These are phyloP conservation scores for Colletotrichum musicola DNA, from an alignment of 2,329 filamentous ascomycete species.

Conservation along the genomic window DNA sequence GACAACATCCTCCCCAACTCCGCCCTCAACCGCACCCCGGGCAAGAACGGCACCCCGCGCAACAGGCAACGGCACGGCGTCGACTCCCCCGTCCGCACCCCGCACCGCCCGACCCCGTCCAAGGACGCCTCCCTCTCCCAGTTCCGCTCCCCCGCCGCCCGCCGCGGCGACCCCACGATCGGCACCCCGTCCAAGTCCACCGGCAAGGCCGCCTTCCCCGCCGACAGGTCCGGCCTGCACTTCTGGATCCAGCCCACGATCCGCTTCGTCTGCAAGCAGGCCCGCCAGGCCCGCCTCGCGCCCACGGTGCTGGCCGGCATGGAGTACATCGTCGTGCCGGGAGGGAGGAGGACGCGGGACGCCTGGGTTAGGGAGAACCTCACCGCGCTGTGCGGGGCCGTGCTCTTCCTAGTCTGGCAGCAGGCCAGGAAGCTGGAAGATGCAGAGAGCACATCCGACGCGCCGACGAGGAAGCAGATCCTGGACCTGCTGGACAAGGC, in stretches of 20 bases:
- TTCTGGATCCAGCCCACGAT: conserved; percentile 79
- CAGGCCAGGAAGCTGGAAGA: conserved; percentile 58
- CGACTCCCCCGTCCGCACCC: conserved; percentile 42
- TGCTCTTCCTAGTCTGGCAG: conserved; percentile 71
- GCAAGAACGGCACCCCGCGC: conserved; percentile 46
- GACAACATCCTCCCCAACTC: conserved; percentile 74
- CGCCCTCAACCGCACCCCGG: conserved; percentile 49
- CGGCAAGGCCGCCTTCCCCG: conserved; percentile 43
- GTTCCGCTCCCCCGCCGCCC: conserved; percentile 55
- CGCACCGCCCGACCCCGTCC: conserved; percentile 55
- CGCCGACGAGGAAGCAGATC: conserved; percentile 55
- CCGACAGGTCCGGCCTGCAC: conserved; percentile 59
- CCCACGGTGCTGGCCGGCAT: conserved; percentile 83
- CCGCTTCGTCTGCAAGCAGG: conserved; percentile 72
- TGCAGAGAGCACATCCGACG: conserved; percentile 60
- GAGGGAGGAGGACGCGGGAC: conserved; percentile 59
- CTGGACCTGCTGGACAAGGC: conserved; percentile 53
- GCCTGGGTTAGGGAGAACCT: conserved; percentile 63
- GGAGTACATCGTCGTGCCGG: conserved; percentile 64
- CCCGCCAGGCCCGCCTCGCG: conserved; percentile 71
- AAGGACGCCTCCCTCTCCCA: conserved; percentile 59
- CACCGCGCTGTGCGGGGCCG: conserved; percentile 68
- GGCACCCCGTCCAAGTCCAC: conserved; percentile 56
- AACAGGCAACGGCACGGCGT: conserved; percentile 46
- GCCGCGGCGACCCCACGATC: neutral